Percentiles rank a stretch among this genome's conserved stretches.
Conservation (phyloP, 768 basidiomycete species). For the Clitopilus hobsonii region DNA sequence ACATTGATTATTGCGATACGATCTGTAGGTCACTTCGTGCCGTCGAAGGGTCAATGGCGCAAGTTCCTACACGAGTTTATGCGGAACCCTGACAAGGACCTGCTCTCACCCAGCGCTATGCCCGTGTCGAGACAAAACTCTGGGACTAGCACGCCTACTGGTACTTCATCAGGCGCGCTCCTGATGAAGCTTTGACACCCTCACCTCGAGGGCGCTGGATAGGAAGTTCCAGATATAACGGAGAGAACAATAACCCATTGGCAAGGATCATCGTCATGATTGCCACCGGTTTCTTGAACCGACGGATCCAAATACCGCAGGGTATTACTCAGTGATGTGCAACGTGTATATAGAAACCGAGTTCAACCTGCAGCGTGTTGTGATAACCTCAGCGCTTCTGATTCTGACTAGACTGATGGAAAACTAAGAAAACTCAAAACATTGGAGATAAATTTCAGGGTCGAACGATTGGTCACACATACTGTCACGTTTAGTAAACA, state of each 20-base stretch:
- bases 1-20: background rate
- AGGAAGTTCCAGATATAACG: background rate
- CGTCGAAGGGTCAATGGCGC: conserved; percentile 72
- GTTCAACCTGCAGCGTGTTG: background rate
- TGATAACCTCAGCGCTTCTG: background rate
- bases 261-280: background rate
- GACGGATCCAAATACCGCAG: background rate
- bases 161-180: conserved; percentile 13
- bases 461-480: conserved; percentile 10
- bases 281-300: background rate
- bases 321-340: background rate
- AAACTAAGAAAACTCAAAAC: background rate
- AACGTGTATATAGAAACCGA: background rate
- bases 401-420: background rate
- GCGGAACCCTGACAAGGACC: conserved; percentile 39
- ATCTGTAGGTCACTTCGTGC: conserved; percentile 73
- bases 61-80: conserved; percentile 70
- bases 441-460: background rate
- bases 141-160: conserved; percentile 42
- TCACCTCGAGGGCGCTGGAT: too few relatives aligned
- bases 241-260: background rate
- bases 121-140: conserved; percentile 33
- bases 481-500: conserved; percentile 14
- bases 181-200: conserved; percentile 23
- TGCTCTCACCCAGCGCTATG: conserved; percentile 39